Conservation (phyloP, 768 basidiomycete species). For the Lentinula edodes region DNA sequence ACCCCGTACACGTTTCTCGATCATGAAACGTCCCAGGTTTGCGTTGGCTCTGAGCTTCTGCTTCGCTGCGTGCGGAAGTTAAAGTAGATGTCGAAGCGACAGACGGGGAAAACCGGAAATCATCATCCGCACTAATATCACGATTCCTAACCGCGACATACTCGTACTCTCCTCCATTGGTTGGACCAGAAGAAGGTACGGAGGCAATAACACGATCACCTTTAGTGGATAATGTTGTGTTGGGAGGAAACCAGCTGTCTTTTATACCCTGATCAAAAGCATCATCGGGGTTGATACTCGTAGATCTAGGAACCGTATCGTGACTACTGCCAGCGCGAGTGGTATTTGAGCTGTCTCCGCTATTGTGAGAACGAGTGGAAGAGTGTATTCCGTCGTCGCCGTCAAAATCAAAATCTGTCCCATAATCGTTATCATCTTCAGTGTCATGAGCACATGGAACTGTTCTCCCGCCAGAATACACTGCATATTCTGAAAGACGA, state of each 20-base stretch:
- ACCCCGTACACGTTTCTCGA: conserved; percentile 5
- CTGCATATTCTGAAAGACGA: conserved; percentile 50
- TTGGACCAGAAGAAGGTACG: neutral
- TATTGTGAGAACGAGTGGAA: neutral
- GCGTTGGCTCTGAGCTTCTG: neutral
- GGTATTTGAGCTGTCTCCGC: neutral
- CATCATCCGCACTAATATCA: neutral
- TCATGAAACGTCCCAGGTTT: conserved; percentile 6
- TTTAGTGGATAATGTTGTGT: neutral
- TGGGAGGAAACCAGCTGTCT: conserved; percentile 6
- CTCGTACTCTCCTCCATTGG: neutral
- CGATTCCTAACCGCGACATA: neutral
- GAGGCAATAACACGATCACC: neutral
- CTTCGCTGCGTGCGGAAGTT: neutral
- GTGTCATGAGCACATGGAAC: neutral
- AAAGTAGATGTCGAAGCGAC: no score
- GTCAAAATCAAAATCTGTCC: conserved; percentile 4
- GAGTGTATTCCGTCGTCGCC: neutral
- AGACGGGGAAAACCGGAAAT: neutral
- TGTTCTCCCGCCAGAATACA: neutral
- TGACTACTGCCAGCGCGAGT: no score
- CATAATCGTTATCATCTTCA: neutral
- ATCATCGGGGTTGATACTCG: neutral
- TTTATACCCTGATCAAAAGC: conserved; percentile 4
- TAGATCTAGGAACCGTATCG: no score